These are phyloP conservation scores for Solanum infundibuliforme DNA, from an alignment of 257 asterid species.

Conservation along the genomic window DNA sequence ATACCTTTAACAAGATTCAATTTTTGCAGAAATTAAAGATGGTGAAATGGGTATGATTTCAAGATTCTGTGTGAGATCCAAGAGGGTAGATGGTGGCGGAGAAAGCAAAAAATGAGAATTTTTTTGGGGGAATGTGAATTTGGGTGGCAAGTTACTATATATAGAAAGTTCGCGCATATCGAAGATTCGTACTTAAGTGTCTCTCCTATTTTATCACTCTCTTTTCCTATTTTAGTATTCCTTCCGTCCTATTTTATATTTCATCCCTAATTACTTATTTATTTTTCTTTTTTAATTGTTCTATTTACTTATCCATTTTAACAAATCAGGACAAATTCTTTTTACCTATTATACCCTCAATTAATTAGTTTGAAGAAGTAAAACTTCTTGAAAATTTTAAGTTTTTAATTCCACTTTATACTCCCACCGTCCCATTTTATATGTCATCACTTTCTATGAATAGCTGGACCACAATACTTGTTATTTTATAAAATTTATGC, in stretches of 20 bases:
- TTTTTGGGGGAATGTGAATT: not conserved
- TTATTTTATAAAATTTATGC: too few relatives aligned
- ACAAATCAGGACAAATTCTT: too few relatives aligned
- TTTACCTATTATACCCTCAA: too few relatives aligned
- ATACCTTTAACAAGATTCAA: not conserved
- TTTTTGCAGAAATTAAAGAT: not conserved
- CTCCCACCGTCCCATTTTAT: too few relatives aligned
- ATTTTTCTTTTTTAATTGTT: too few relatives aligned
- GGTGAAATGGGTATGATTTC: not conserved
- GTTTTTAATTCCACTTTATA: too few relatives aligned
- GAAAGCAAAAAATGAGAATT: not conserved
- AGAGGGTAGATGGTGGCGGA: not conserved
- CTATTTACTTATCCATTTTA: too few relatives aligned
- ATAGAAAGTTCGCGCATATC: not conserved
- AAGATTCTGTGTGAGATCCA: slow-evolving; percentile 1
- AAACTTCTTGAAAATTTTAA: rapidly evolving
- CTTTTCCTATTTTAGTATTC: too few relatives aligned
- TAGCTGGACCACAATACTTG: too few relatives aligned
- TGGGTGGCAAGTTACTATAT: not conserved
- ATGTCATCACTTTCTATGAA: too few relatives aligned
- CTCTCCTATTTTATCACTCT: not conserved
- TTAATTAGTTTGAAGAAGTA: too few relatives aligned
- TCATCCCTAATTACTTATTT: rapidly evolving
- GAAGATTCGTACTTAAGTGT: not conserved
- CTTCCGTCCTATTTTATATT: too few relatives aligned